These are phyloP conservation scores for Elsinoe fawcettii DNA, from an alignment of 2,329 filamentous ascomycete species.

Conservation along the genomic window DNA sequence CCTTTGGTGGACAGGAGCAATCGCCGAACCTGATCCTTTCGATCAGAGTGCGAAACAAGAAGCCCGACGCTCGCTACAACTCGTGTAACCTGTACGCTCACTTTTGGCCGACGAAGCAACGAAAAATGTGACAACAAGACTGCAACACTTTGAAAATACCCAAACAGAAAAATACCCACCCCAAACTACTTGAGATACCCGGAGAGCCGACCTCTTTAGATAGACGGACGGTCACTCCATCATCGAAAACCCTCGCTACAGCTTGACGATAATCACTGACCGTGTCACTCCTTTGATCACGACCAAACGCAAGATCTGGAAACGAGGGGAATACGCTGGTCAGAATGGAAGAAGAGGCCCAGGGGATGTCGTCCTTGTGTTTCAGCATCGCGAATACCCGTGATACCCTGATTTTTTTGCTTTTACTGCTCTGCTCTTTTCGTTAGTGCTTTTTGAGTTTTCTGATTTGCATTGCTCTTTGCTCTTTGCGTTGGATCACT, in stretches of 20 bases:
- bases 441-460: slow-evolving; percentile 13
- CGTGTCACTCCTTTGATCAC: slow-evolving; percentile 10
- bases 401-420: slow-evolving; percentile 17
- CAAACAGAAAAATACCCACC: not conserved
- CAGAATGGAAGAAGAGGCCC: slow-evolving; percentile 1
- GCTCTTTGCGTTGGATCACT: slow-evolving; percentile 6
- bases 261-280: slow-evolving; percentile 7
- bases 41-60: slow-evolving; percentile 12
- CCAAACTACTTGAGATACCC: slow-evolving; percentile 9
- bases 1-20: slow-evolving; percentile 19
- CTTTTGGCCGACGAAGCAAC: slow-evolving; percentile 2
- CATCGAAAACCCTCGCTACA: not conserved
- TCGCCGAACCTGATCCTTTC: slow-evolving; percentile 1
- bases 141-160: slow-evolving; percentile 8
- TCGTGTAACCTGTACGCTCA: slow-evolving; percentile 16
- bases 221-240: slow-evolving; percentile 4
- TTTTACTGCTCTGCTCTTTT: slow-evolving; percentile 8
- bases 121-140: slow-evolving; percentile 7
- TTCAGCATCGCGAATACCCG: slow-evolving; percentile 14
- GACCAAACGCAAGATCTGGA: slow-evolving; percentile 3
- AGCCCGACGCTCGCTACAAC: slow-evolving; percentile 19
- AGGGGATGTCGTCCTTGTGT: slow-evolving; percentile 14
- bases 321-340: slow-evolving; percentile 3
- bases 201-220: not conserved
- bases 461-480: slow-evolving; percentile 13